Percentiles rank a stretch among this genome's conserved stretches.
These are phyloP conservation scores for Backusella morwellensis DNA, from an alignment of 192 early-diverging fungal species.

Conservation along the genomic window DNA sequence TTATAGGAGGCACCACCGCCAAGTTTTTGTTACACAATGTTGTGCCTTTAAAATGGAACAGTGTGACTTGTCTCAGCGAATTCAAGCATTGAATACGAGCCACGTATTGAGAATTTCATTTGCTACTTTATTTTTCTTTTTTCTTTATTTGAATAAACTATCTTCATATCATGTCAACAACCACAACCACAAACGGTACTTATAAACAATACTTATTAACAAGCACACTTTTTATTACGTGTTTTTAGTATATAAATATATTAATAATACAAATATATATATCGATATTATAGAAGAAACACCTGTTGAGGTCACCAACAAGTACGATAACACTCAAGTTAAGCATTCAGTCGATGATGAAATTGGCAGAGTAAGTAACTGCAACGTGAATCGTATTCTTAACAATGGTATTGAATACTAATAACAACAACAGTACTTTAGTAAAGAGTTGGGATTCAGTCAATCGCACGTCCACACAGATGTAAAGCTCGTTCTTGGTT, in stretches of 20 bases:
- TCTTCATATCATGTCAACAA: background rate
- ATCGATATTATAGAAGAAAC: background rate
- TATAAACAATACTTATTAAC: background rate
- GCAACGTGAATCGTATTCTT: background rate
- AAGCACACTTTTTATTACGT: background rate
- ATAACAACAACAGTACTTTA: conserved; percentile 37
- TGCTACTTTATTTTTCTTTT: no score
- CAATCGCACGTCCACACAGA: conserved; percentile 83
- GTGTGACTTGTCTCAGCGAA: no score
- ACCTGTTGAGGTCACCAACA: conserved; percentile 38
- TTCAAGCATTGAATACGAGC: no score
- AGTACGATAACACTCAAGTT: conserved; percentile 48
- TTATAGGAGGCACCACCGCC: no score
- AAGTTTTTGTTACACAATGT: no score
- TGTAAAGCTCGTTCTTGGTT: conserved; percentile 79
- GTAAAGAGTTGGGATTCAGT: conserved; percentile 48
- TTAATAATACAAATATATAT: background rate
- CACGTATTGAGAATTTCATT: no score
- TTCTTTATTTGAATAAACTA: no score
- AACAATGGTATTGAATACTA: background rate
- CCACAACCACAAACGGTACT: background rate
- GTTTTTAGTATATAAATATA: background rate
- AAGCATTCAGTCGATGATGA: conserved; percentile 67
- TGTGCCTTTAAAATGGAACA: no score
- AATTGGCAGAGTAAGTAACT: conserved; percentile 46